Evolutionary conservation across 345 rosid species (phyloP).

Genomic region (Moringa oleifera): DNA sequence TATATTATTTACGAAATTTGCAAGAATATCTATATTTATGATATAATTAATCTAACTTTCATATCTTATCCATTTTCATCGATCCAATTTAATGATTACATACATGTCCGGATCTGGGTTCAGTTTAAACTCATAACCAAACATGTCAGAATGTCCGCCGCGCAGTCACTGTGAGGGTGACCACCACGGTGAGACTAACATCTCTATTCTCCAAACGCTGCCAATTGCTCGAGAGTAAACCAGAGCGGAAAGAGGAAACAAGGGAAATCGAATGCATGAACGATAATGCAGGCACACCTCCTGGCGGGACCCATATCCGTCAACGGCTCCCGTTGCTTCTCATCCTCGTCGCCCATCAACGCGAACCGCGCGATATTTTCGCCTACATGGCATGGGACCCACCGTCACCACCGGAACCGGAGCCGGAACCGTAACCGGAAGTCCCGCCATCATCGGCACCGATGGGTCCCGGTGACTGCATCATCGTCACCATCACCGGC

Average conservation of each 20-base stretch:
- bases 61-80: no score
- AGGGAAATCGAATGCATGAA: slow-evolving; percentile 19
- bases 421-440: slow-evolving; percentile 11
- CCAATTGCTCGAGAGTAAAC: neutral
- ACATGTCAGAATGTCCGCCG: no score
- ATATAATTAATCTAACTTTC: no score
- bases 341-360: slow-evolving; percentile 11
- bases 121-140: no score
- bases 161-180: neutral
- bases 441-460: slow-evolving; percentile 26
- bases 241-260: neutral
- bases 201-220: neutral
- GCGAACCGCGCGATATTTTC: slow-evolving; percentile 12
- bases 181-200: neutral
- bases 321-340: slow-evolving; percentile 32
- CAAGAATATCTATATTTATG: no score
- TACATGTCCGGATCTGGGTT: no score
- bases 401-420: slow-evolving; percentile 19
- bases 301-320: slow-evolving; percentile 64
- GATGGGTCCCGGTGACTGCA: slow-evolving; percentile 26
- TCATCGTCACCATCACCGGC: slow-evolving; percentile 33
- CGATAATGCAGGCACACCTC: slow-evolving; percentile 63
- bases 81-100: no score
- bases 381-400: slow-evolving; percentile 8
- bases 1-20: no score